A percentile compares a stretch with the other conserved stretches of the same genome.
These are phyloP conservation scores for Conringia planisiliqua DNA, from an alignment of 345 rosid genomes.

Conservation along the genomic window DNA sequence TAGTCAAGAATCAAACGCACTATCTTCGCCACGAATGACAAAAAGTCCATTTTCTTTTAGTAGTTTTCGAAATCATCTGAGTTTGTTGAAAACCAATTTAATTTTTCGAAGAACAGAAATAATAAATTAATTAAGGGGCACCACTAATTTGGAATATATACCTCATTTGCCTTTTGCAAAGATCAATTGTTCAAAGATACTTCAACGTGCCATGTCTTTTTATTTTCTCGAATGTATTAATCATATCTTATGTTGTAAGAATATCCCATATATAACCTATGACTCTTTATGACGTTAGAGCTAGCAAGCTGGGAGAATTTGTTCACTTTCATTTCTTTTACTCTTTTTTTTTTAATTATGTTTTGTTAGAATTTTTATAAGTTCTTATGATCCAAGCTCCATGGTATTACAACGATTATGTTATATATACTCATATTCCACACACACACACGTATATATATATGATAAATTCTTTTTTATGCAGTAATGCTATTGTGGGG, in stretches of 20 bases:
- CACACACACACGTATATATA: too few species aligned
- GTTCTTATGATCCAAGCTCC: not conserved
- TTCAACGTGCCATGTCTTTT: constrained; percentile 29
- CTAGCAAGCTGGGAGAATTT: not conserved
- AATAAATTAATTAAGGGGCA: constrained; percentile 23
- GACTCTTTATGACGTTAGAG: not conserved
- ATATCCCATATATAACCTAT: not conserved
- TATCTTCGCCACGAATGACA: constrained; percentile 56
- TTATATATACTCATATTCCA: not conserved
- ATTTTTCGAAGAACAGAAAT: not conserved
- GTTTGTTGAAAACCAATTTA: constrained; percentile 34
- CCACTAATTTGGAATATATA: constrained; percentile 51
- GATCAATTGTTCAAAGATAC: constrained; percentile 23
- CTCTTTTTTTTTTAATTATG: not conserved
- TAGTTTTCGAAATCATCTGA: constrained; percentile 43
- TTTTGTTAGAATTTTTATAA: not conserved
- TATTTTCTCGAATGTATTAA: not conserved
- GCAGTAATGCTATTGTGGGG: not conserved
- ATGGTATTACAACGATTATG: not conserved
- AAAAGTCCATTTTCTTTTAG: constrained; percentile 27
- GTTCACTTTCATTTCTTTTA: too few species aligned
- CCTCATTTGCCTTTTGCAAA: constrained; percentile 27
- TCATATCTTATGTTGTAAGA: not conserved
- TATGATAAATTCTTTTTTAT: not conserved
- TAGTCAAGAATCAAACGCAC: constrained; percentile 37